These are phyloP conservation scores for Pyrus communis DNA, from an alignment of 306 rosid species.

Conservation along the genomic window DNA sequence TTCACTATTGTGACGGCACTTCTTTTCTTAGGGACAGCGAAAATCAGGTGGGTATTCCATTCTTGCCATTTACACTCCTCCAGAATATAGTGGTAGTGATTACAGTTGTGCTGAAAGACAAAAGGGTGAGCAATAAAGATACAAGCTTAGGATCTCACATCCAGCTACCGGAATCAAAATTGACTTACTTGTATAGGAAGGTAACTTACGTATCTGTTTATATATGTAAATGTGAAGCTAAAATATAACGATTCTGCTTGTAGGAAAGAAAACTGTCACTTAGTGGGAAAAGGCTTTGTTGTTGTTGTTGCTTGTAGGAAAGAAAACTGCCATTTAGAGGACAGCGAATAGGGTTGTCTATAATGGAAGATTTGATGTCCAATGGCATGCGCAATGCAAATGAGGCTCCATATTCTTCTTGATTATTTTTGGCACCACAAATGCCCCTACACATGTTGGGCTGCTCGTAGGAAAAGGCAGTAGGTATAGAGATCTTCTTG, in stretches of 20 bases:
- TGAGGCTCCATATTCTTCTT: too few relatives aligned
- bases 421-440: too few relatives aligned
- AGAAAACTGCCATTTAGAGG: constrained; percentile 70
- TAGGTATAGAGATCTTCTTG: too few relatives aligned
- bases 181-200: too few relatives aligned
- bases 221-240: too few relatives aligned
- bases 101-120: background rate
- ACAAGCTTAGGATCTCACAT: too few relatives aligned
- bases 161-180: too few relatives aligned
- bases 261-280: constrained; percentile 57
- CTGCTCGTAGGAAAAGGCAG: too few relatives aligned
- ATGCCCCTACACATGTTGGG: too few relatives aligned
- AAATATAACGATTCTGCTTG: background rate
- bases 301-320: constrained; percentile 19
- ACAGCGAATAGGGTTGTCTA: constrained; percentile 65
- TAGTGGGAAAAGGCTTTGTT: constrained; percentile 7
- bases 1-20: constrained; percentile 83
- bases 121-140: background rate
- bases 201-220: too few relatives aligned
- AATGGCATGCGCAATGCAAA: too few relatives aligned
- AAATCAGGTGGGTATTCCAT: constrained; percentile 34
- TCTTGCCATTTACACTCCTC: background rate
- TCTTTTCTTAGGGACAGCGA: constrained; percentile 72
- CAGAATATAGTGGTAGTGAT: background rate
- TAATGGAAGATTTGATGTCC: constrained; percentile 62